Percentiles rank a stretch among this genome's conserved stretches.
Conservation (phyloP, 179 eudicot genomes). For the Drosera spatulata region DNA sequence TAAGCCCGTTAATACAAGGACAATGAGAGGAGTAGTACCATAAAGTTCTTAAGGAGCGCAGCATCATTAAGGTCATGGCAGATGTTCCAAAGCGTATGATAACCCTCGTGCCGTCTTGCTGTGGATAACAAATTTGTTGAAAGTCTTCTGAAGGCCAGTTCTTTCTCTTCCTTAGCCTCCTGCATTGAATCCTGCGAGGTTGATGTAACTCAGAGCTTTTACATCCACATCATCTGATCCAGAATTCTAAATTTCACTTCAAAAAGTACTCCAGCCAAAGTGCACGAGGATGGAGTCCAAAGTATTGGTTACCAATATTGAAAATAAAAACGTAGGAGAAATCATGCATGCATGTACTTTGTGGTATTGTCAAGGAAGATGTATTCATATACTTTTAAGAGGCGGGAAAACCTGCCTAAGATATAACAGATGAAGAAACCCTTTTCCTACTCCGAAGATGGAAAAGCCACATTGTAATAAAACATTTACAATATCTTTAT, state of each 20-base stretch:
- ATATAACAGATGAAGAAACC: no score
- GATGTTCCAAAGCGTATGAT: conserved; percentile 77
- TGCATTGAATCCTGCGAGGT: conserved; percentile 45
- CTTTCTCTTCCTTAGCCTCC: conserved; percentile 41
- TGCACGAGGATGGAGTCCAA: no score
- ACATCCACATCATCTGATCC: neutral
- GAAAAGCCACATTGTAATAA: no score
- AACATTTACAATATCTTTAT: no score
- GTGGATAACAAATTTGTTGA: conserved; percentile 64
- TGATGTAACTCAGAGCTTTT: neutral
- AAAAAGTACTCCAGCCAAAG: neutral
- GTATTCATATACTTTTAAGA: no score
- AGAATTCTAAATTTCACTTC: neutral
- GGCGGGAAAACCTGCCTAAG: no score
- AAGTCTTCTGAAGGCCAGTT: conserved; percentile 35
- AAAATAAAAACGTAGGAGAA: no score
- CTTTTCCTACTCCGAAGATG: no score
- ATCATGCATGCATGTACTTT: no score
- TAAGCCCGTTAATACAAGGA: neutral
- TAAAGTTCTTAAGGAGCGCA: conserved; percentile 63
- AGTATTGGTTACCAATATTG: no score
- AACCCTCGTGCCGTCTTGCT: conserved; percentile 83
- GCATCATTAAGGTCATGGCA: conserved; percentile 76
- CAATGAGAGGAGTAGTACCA: conserved; percentile 37
- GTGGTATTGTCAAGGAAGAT: no score